A percentile compares a stretch with the other conserved stretches of the same genome.
These are phyloP conservation scores for Gillenia trifoliata DNA, from an alignment of 306 rosid genomes.

Conservation along the genomic window DNA sequence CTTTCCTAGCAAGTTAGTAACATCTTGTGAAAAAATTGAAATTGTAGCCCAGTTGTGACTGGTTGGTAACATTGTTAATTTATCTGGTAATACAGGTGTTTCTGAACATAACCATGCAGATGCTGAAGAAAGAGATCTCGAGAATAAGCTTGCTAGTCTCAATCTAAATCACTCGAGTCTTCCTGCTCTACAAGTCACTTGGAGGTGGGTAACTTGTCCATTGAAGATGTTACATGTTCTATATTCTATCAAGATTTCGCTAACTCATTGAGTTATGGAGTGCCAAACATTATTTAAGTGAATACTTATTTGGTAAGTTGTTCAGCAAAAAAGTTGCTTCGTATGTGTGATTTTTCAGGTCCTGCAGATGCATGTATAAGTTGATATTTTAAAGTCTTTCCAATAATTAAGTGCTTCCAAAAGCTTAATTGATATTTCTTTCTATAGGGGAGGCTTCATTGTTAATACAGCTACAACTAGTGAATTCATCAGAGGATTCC, in stretches of 20 bases:
- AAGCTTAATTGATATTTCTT: slow-evolving; percentile 10
- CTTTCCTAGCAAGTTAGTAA: not conserved
- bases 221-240: slow-evolving; percentile 12
- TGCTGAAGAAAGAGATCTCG: slow-evolving; percentile 23
- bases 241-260: not conserved
- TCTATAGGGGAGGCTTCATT: slow-evolving; percentile 64
- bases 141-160: slow-evolving; percentile 18
- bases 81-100: slow-evolving; percentile 24
- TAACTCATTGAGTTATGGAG: not conserved
- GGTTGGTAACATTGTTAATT: not conserved
- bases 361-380: not conserved
- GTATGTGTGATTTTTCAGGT: too few species aligned
- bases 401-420: not conserved
- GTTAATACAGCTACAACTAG: slow-evolving; percentile 12
- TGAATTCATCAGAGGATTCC: slow-evolving; percentile 39
- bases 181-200: slow-evolving; percentile 33
- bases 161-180: slow-evolving; percentile 12
- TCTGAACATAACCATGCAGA: slow-evolving; percentile 17
- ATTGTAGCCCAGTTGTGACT: not conserved
- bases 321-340: not conserved
- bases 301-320: not conserved
- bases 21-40: not conserved
- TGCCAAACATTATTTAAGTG: not conserved
- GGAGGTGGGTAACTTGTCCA: slow-evolving; percentile 56
- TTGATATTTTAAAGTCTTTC: not conserved